Conservation (phyloP, 2,329 filamentous ascomycete genomes). For the Colletotrichum godetiae region DNA sequence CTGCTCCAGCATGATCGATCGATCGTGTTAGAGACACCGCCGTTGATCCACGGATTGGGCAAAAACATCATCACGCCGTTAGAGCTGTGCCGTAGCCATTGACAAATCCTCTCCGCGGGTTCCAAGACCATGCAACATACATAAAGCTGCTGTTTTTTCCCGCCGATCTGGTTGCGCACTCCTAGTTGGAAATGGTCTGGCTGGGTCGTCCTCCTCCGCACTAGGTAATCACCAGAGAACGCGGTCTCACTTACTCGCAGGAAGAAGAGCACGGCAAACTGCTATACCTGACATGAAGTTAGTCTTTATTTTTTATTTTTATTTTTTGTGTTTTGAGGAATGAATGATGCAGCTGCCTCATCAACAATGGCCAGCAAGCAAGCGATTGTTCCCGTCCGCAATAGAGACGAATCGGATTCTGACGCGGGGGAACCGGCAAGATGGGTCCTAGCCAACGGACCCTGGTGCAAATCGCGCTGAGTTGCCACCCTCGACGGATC, state of each 20-base stretch:
- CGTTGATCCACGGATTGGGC: conserved; percentile 21
- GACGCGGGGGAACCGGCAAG: conserved; percentile 16
- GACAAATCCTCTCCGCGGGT: conserved; percentile 1
- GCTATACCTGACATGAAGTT: conserved; percentile 6
- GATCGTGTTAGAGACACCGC: conserved; percentile 11
- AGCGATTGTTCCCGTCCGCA: neutral
- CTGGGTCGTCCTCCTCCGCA: neutral
- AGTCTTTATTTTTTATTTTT: too few species aligned
- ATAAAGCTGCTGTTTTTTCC: neutral
- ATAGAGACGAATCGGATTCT: conserved; percentile 15
- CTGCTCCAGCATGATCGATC: neutral
- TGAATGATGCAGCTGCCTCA: neutral
- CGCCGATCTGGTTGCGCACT: neutral
- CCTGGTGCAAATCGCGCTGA: conserved; percentile 19
- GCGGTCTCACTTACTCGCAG: conserved; percentile 27
- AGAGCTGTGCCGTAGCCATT: neutral
- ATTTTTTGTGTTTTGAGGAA: too few species aligned
- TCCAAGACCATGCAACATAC: neutral
- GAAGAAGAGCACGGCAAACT: conserved; percentile 25
- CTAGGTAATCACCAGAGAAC: neutral
- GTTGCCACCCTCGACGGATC: neutral
- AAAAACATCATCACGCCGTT: neutral
- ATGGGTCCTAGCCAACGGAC: conserved; percentile 25
- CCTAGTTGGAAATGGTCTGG: neutral
- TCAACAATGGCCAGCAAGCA: neutral